Percentiles rank a stretch among this genome's conserved stretches.
phyloP scores from a whole-genome alignment of 306 rosid genomes.

The Quercus alba region DNA sequence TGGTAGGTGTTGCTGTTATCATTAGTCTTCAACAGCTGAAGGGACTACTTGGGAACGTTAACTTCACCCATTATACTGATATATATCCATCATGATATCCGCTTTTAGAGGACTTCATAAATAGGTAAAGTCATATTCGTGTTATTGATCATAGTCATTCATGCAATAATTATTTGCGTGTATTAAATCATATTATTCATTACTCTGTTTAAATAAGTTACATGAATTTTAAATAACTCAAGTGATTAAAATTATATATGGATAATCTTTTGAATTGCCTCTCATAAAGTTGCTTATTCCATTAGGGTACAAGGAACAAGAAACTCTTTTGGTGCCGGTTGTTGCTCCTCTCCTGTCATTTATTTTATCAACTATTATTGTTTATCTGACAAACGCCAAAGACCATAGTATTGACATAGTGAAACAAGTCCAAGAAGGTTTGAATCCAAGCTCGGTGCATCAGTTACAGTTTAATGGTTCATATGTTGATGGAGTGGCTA shows the following conservation, averaged over 20 bases:
- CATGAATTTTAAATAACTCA: no score
- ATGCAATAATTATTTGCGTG: no score
- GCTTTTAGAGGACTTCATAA: not conserved
- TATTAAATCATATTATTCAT: no score
- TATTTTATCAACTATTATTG: slow-evolving; percentile 57
- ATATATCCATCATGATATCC: slow-evolving; percentile 52
- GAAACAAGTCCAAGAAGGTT: slow-evolving; percentile 68
- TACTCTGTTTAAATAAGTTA: no score
- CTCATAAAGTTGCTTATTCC: not conserved
- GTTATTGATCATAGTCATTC: no score
- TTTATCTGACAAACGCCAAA: slow-evolving; percentile 62
- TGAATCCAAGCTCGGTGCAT: slow-evolving; percentile 71
- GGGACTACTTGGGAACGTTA: slow-evolving; percentile 58
- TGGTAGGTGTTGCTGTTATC: slow-evolving; percentile 69
- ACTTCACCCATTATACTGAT: slow-evolving; percentile 66
- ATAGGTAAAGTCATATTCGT: no score
- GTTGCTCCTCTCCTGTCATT: slow-evolving; percentile 69
- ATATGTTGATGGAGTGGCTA: slow-evolving; percentile 41
- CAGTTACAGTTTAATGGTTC: slow-evolving; percentile 44
- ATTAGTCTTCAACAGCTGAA: slow-evolving; percentile 79
- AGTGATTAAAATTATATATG: no score
- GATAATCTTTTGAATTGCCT: no score
- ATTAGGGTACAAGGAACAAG: slow-evolving; percentile 59
- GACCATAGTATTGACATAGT: slow-evolving; percentile 65
- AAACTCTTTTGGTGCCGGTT: slow-evolving; percentile 74